Conservation (phyloP, 2,329 filamentous ascomycete species). For the Cladosporium oxysporum region DNA sequence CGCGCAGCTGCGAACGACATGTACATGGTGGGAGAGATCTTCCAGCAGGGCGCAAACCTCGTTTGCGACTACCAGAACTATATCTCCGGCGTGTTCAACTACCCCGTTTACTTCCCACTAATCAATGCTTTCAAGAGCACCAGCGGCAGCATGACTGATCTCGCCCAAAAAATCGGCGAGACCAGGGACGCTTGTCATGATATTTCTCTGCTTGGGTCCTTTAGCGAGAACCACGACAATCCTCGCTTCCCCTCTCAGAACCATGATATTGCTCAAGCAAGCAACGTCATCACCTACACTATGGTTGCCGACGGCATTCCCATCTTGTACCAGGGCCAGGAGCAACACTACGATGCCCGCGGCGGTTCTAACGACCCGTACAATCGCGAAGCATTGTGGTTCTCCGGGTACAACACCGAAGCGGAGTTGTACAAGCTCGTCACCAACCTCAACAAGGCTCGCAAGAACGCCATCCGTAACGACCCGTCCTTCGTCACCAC, state of each 20-base stretch:
- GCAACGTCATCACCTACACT: slow-evolving; percentile 64
- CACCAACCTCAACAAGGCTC: slow-evolving; percentile 52
- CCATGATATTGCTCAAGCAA: slow-evolving; percentile 56
- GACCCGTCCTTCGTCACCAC: slow-evolving; percentile 44
- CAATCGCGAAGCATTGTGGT: slow-evolving; percentile 47
- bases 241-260: slow-evolving; percentile 50
- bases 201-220: slow-evolving; percentile 41
- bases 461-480: slow-evolving; percentile 46
- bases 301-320: slow-evolving; percentile 64
- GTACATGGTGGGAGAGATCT: slow-evolving; percentile 52
- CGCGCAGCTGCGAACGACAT: slow-evolving; percentile 29
- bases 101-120: slow-evolving; percentile 43
- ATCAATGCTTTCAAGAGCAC: slow-evolving; percentile 41
- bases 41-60: slow-evolving; percentile 40
- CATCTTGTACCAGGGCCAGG: slow-evolving; percentile 66
- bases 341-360: slow-evolving; percentile 56
- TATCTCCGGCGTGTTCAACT: slow-evolving; percentile 51
- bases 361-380: slow-evolving; percentile 39
- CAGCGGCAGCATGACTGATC: slow-evolving; percentile 38
- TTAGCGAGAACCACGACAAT: slow-evolving; percentile 43
- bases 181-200: slow-evolving; percentile 42
- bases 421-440: slow-evolving; percentile 41
- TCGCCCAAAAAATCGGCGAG: slow-evolving; percentile 38
- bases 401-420: slow-evolving; percentile 43
- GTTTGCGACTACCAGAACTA: slow-evolving; percentile 48